Conservation (phyloP, 2,329 filamentous ascomycete genomes). For the Paramyrothecium roridum region DNA sequence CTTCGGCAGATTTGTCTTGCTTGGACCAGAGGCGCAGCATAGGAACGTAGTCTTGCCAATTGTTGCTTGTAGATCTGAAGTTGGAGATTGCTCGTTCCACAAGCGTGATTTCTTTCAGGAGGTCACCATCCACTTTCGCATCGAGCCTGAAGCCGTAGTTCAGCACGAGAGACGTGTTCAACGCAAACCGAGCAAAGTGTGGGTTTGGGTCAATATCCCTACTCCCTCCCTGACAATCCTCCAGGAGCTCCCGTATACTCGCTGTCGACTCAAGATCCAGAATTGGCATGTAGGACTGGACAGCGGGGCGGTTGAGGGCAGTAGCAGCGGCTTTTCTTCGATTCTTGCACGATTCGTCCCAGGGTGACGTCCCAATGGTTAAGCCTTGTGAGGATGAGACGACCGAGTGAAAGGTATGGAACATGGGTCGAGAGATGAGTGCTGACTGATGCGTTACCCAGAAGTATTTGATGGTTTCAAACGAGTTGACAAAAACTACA, state of each 20-base stretch:
- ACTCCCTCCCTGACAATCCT: conserved; percentile 57
- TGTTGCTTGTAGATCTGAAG: conserved; percentile 75
- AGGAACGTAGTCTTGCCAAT: conserved; percentile 84
- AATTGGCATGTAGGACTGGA: conserved; percentile 78
- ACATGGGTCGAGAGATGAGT: conserved; percentile 74
- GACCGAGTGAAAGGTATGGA: conserved; percentile 70
- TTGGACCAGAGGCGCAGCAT: conserved; percentile 58
- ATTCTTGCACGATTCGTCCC: conserved; percentile 77
- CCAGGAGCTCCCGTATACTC: conserved; percentile 69
- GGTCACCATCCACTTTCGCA: conserved; percentile 68
- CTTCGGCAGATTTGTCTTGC: conserved; percentile 59
- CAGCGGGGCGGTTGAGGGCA: conserved; percentile 71
- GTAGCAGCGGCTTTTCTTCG: conserved; percentile 76
- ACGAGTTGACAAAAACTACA: conserved; percentile 70
- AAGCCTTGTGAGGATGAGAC: conserved; percentile 55
- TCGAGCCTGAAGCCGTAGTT: conserved; percentile 78
- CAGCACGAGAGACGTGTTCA: conserved; percentile 74
- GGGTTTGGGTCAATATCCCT: conserved; percentile 67
- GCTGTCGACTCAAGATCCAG: conserved; percentile 72
- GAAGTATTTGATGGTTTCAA: too few relatives aligned
- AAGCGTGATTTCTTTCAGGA: conserved; percentile 69
- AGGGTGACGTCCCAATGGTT: conserved; percentile 82
- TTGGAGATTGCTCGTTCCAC: conserved; percentile 76
- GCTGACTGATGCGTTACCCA: conserved; percentile 78
- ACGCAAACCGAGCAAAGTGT: conserved; percentile 72